Evolutionary conservation across 352 stramenopile species (phyloP).

Genomic region (Phytophthora litchii): DNA sequence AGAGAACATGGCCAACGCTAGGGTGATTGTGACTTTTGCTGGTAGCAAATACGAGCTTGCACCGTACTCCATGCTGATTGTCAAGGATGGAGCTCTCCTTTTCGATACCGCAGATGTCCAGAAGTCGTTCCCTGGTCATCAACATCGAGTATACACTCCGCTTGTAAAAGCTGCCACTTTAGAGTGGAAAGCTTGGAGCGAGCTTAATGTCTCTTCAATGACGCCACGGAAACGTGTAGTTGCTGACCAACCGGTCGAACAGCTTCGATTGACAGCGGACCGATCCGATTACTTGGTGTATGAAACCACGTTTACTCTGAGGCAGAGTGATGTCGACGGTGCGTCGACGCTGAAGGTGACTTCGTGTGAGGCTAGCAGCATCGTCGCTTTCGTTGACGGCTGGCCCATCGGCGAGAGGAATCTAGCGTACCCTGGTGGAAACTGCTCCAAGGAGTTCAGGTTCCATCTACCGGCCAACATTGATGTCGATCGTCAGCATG

Average conservation of each 20-base stretch:
- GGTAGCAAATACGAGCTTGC: constrained; percentile 43
- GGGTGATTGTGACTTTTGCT: constrained; percentile 42
- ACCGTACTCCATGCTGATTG: constrained; percentile 52
- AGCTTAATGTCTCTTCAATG: constrained; percentile 37
- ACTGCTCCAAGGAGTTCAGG: constrained; percentile 52
- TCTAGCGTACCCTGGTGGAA: constrained; percentile 53
- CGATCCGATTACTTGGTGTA: constrained; percentile 72
- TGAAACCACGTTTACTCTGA: constrained; percentile 47
- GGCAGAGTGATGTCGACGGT: constrained; percentile 1
- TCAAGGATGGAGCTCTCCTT: constrained; percentile 43
- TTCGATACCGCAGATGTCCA: constrained; percentile 65
- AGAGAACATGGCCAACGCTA: constrained; percentile 49
- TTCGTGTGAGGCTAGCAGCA: constrained; percentile 59
- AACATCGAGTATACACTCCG: constrained; percentile 49
- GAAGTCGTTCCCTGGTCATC: constrained; percentile 47
- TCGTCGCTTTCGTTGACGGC: constrained; percentile 58
- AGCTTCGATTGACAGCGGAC: constrained; percentile 61
- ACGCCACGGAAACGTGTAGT: constrained; percentile 44
- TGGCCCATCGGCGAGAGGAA: constrained; percentile 48
- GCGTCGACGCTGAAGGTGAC: constrained; percentile 46
- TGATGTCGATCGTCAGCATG: constrained; percentile 34
- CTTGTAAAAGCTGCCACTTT: constrained; percentile 39
- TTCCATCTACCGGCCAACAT: constrained; percentile 48
- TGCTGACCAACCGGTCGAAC: constrained; percentile 48
- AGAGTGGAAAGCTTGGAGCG: constrained; percentile 61